Conservation (phyloP, 176 grass and related monocot genomes). For the Oryza officinalis region DNA sequence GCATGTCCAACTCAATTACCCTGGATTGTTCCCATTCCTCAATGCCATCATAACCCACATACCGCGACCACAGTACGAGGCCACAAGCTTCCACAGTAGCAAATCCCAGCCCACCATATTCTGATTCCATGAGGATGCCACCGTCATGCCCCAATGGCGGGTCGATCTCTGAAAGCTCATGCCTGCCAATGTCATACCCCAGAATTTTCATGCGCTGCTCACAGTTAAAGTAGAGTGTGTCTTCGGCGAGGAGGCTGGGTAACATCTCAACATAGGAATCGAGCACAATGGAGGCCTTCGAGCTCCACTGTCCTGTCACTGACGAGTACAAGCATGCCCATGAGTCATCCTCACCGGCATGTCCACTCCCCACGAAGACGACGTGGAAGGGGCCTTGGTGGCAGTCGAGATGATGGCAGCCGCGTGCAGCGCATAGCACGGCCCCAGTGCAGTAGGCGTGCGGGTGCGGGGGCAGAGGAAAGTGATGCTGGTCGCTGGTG, state of each 20-base stretch:
- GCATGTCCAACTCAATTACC: neutral
- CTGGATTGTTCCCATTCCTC: neutral
- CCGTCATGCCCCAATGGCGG: no score
- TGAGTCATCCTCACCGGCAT: no score
- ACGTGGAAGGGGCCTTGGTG: neutral
- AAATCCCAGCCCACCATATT: no score
- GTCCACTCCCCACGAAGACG: neutral
- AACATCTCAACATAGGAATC: neutral
- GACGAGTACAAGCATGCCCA: neutral
- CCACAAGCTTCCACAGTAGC: no score
- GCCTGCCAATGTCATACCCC: no score
- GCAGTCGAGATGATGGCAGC: neutral
- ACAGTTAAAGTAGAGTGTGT: slow-evolving; percentile 5
- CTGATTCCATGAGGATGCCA: no score
- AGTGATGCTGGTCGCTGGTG: neutral
- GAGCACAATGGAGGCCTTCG: neutral
- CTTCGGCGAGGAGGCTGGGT: neutral
- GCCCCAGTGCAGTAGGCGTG: neutral
- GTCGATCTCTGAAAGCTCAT: no score
- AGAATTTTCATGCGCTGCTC: neutral
- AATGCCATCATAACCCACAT: neutral
- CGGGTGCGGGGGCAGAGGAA: neutral
- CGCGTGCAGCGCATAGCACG: neutral
- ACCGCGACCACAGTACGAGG: neutral
- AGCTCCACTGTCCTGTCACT: neutral